Conservation (phyloP, 345 rosid genomes). For the Gossypium stocksii region DNA sequence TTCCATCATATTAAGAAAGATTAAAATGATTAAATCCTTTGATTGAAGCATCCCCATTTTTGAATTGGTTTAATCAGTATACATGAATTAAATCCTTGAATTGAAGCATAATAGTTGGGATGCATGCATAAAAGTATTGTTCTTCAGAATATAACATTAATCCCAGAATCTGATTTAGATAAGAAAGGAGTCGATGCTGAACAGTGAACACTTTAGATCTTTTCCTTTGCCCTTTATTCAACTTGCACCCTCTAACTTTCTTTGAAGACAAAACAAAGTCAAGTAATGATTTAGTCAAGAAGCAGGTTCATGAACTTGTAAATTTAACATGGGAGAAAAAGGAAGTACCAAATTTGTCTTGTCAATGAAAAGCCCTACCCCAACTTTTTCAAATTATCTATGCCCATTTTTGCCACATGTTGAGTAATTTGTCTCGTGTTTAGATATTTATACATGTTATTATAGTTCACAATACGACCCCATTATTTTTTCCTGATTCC, state of each 20-base stretch:
- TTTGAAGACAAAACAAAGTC: not conserved
- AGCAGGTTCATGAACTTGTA: not conserved
- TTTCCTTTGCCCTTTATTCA: not conserved
- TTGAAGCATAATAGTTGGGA: not conserved
- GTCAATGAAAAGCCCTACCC: not conserved
- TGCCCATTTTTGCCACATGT: not conserved
- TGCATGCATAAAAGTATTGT: not conserved
- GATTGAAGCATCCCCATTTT: too few species aligned
- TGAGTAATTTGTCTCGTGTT: too few species aligned
- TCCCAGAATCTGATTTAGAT: too few species aligned
- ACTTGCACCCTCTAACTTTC: not conserved
- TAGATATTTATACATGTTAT: too few species aligned
- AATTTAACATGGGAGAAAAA: not conserved
- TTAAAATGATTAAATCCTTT: too few species aligned
- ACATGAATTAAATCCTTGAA: not conserved
- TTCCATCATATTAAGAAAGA: too few species aligned
- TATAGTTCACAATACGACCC: rapidly evolving
- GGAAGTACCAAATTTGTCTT: not conserved
- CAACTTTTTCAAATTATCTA: not conserved
- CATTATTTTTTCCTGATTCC: too few species aligned
- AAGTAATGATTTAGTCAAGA: not conserved
- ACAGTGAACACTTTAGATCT: not conserved
- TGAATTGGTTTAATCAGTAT: too few species aligned
- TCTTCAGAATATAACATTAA: too few species aligned
- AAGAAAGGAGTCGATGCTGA: not conserved